These are phyloP conservation scores for Apiospora kogelbergensis DNA, from an alignment of 2,329 filamentous ascomycete genomes.

Conservation along the genomic window DNA sequence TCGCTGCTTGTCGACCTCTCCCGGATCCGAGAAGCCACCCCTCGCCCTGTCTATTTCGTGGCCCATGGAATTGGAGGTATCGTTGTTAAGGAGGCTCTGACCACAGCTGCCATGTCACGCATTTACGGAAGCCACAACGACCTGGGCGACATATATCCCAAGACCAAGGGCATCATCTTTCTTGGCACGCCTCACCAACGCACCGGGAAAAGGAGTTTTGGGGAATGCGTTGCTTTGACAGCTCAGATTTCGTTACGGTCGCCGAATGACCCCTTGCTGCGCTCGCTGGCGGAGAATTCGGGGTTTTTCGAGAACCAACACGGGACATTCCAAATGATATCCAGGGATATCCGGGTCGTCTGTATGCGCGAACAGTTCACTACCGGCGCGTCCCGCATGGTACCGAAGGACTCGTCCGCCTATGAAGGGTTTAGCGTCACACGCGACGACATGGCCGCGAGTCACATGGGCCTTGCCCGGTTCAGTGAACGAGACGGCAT, in stretches of 20 bases:
- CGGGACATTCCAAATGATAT: conserved; percentile 10
- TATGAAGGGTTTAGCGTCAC: conserved; percentile 14
- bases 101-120: conserved; percentile 12
- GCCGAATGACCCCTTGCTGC: conserved; percentile 7
- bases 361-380: conserved; percentile 13
- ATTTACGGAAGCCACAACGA: conserved; percentile 14
- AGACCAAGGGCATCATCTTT: conserved; percentile 13
- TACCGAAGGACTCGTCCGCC: conserved; percentile 6
- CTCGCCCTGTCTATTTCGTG: conserved; percentile 12
- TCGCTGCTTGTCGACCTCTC: conserved; percentile 10
- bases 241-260: conserved; percentile 4
- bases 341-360: conserved; percentile 13
- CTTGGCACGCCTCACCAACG: conserved; percentile 14
- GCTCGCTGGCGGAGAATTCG: conserved; percentile 3
- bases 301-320: conserved; percentile 11
- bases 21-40: not conserved
- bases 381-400: conserved; percentile 2
- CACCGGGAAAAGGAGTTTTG: conserved; percentile 7
- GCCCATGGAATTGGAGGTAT: conserved; percentile 15
- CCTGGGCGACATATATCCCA: conserved; percentile 13
- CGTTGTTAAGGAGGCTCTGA: conserved; percentile 15
- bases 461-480: conserved; percentile 13
- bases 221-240: conserved; percentile 8
- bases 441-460: conserved; percentile 12
- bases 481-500: conserved; percentile 8